Percentiles rank a stretch among this genome's conserved stretches.
Conservation (phyloP, 2,329 filamentous ascomycete species). For the Bisporella sp. region DNA sequence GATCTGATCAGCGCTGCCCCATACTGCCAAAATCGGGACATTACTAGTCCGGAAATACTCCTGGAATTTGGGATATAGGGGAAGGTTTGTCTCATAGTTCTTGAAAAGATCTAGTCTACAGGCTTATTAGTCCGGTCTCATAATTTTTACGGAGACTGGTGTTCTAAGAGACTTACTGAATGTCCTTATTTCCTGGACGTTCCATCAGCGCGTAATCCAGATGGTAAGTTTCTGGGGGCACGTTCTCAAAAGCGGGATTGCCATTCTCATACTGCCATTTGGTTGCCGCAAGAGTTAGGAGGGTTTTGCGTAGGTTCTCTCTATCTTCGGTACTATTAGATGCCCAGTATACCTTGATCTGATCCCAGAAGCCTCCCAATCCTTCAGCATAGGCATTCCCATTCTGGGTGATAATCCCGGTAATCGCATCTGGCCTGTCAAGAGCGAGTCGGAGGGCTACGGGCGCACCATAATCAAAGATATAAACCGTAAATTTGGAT, state of each 20-base stretch:
- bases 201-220: constrained; percentile 47
- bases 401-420: constrained; percentile 51
- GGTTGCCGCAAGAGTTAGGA: constrained; percentile 14
- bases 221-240: constrained; percentile 22
- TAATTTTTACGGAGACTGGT: too few species aligned
- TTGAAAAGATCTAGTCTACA: constrained; percentile 42
- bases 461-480: constrained; percentile 58
- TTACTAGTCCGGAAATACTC: constrained; percentile 42
- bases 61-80: constrained; percentile 48
- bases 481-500: constrained; percentile 44
- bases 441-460: constrained; percentile 47
- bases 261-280: constrained; percentile 21
- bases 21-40: constrained; percentile 48
- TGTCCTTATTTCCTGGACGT: constrained; percentile 40
- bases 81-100: constrained; percentile 49
- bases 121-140: too few species aligned
- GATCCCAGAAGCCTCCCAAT: constrained; percentile 31
- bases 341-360: constrained; percentile 15
- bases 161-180: constrained; percentile 30
- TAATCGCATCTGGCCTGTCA: constrained; percentile 37
- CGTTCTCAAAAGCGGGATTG: neutral
- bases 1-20: constrained; percentile 50
- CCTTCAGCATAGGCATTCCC: constrained; percentile 55
- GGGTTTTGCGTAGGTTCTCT: constrained; percentile 3
- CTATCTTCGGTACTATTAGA: constrained; percentile 7